phyloP scores from a whole-genome alignment of 78 protist genomes.

The Dictyostelium firmibasis region DNA sequence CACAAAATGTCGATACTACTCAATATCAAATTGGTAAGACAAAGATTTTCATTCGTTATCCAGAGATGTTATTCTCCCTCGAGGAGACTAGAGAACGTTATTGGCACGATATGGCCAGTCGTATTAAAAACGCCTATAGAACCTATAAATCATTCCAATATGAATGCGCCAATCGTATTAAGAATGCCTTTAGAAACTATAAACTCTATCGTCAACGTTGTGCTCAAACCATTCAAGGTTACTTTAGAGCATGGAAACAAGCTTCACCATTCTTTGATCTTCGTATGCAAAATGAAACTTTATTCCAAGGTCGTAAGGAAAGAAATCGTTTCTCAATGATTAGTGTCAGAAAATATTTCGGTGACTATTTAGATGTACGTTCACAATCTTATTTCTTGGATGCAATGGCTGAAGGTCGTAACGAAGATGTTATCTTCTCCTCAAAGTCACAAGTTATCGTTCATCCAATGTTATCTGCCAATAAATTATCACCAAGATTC shows the following conservation, averaged over 20 bases:
- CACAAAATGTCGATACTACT: slow-evolving; percentile 38
- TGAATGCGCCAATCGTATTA: slow-evolving; percentile 75
- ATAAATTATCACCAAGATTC: slow-evolving; percentile 69
- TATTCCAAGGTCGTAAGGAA: slow-evolving; percentile 48
- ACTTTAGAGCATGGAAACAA: slow-evolving; percentile 78
- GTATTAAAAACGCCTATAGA: slow-evolving; percentile 75
- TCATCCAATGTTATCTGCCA: slow-evolving; percentile 60
- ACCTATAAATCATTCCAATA: slow-evolving; percentile 63
- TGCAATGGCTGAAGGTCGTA: slow-evolving; percentile 79
- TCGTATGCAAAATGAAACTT: slow-evolving; percentile 39
- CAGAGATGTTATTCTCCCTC: slow-evolving; percentile 83
- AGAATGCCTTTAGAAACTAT: slow-evolving; percentile 70
- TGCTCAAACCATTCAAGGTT: slow-evolving; percentile 74
- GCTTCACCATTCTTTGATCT: slow-evolving; percentile 73
- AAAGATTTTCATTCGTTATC: slow-evolving; percentile 88
- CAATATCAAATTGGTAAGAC: slow-evolving; percentile 90
- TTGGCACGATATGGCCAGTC: slow-evolving; percentile 79
- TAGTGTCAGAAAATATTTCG: slow-evolving; percentile 61
- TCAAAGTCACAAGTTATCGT: slow-evolving; percentile 66
- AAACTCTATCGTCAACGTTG: slow-evolving; percentile 53
- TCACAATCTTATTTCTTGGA: slow-evolving; percentile 69
- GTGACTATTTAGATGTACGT: slow-evolving; percentile 76
- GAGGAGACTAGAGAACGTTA: slow-evolving; percentile 82
- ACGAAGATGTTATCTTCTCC: slow-evolving; percentile 76
- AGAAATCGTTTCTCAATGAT: slow-evolving; percentile 77